Conservation (phyloP, 768 basidiomycete species). For the Suillus lakei region DNA sequence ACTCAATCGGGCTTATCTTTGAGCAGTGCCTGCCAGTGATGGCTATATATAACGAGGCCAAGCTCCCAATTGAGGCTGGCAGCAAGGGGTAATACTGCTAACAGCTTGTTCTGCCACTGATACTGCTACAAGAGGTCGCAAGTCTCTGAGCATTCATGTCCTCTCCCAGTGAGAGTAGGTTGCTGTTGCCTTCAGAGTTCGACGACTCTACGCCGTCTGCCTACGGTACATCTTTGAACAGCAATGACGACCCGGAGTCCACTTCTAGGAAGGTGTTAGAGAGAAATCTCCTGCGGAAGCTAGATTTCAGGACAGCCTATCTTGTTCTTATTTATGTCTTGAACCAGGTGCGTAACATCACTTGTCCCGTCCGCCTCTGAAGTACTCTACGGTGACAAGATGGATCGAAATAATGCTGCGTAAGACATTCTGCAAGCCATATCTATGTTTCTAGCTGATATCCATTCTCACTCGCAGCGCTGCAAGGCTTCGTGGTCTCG, state of each 20-base stretch:
- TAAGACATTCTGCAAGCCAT: constrained; percentile 30
- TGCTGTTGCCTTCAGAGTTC: background rate
- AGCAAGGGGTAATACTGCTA: too few relatives aligned
- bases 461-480: constrained; percentile 44
- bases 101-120: too few relatives aligned
- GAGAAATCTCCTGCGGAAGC: constrained; percentile 43
- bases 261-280: constrained; percentile 37
- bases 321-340: constrained; percentile 48
- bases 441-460: background rate
- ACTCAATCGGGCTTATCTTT: too few relatives aligned
- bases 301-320: constrained; percentile 47
- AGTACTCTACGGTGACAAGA: constrained; percentile 31
- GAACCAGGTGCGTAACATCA: constrained; percentile 41
- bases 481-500: constrained; percentile 67
- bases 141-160: background rate
- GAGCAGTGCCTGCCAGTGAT: too few relatives aligned
- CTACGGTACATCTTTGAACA: background rate
- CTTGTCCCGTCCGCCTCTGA: background rate
- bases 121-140: background rate
- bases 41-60: too few relatives aligned
- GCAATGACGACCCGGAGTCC: background rate
- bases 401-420: constrained; percentile 71
- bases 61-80: too few relatives aligned
- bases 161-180: background rate
- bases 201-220: background rate